Conservation (phyloP, 345 rosid species). For the Salix purpurea region DNA sequence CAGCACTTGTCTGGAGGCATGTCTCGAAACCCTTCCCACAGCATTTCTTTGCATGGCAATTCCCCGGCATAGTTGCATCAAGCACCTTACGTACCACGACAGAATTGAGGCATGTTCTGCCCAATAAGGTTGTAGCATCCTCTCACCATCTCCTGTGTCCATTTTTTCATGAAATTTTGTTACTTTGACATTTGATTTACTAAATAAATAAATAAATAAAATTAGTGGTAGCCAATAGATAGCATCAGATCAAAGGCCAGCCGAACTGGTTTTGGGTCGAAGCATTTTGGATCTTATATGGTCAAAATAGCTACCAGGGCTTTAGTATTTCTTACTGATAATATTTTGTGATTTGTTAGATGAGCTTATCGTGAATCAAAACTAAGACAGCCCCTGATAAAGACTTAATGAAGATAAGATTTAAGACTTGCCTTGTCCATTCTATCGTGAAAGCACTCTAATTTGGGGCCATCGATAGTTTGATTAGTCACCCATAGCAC, state of each 20-base stretch:
- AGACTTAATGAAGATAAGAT: background rate
- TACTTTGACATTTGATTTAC: too few species aligned
- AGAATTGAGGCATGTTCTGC: constrained; percentile 1
- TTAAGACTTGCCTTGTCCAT: constrained; percentile 19
- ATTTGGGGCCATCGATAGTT: constrained; percentile 11
- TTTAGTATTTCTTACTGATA: too few species aligned
- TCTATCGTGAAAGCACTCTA: constrained; percentile 25
- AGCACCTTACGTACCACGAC: background rate
- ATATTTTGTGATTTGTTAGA: too few species aligned
- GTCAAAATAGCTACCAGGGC: too few species aligned
- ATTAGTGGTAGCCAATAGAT: too few species aligned
- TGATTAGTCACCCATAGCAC: constrained; percentile 22
- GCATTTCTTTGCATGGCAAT: constrained; percentile 11
- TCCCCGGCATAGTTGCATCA: constrained; percentile 2
- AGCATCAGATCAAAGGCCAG: too few species aligned
- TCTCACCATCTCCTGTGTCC: constrained; percentile 32
- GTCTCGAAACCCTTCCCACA: background rate
- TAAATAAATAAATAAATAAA: too few species aligned
- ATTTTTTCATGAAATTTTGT: background rate
- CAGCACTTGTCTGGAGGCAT: background rate
- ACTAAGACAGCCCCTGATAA: too few species aligned
- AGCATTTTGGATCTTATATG: too few species aligned
- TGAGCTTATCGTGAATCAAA: too few species aligned
- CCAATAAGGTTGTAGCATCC: constrained; percentile 24
- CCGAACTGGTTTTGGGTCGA: too few species aligned